These are phyloP conservation scores for Miscanthus lutarioriparius DNA, from an alignment of 176 grass and related monocot genomes.

Conservation along the genomic window DNA sequence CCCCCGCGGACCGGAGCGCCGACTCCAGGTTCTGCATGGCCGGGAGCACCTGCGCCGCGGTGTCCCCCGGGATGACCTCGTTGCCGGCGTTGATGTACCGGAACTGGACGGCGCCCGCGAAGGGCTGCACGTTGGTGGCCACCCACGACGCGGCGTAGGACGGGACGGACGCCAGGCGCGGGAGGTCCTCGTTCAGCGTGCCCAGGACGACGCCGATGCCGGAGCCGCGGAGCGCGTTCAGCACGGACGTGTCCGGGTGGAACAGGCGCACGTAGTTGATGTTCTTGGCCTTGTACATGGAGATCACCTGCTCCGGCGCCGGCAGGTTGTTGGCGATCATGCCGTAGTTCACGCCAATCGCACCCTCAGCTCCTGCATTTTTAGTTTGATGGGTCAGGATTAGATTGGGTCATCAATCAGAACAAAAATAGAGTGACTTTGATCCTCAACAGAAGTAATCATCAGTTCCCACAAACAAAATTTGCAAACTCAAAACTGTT, in stretches of 20 bases:
- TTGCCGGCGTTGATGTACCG: constrained; percentile 92
- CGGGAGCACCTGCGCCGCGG: constrained; percentile 50
- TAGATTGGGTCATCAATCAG: background rate
- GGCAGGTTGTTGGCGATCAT: constrained; percentile 81
- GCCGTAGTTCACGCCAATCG: constrained; percentile 92
- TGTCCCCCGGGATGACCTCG: constrained; percentile 60
- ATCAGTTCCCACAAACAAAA: background rate
- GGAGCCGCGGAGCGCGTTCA: constrained; percentile 55
- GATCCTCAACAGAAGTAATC: background rate
- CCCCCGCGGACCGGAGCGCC: constrained; percentile 44
- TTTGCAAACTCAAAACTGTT: background rate
- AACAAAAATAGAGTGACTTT: background rate
- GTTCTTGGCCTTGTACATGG: constrained; percentile 75
- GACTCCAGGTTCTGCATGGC: constrained; percentile 72
- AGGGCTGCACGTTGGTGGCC: constrained; percentile 66
- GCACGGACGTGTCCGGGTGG: constrained; percentile 61
- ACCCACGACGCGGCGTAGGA: constrained; percentile 84
- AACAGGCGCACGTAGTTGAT: constrained; percentile 77
- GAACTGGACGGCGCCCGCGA: constrained; percentile 58
- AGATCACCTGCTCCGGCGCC: constrained; percentile 67
- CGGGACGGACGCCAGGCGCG: constrained; percentile 43
- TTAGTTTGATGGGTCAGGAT: background rate
- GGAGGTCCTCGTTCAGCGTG: constrained; percentile 78
- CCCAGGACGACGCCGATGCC: constrained; percentile 75
- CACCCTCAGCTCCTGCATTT: constrained; percentile 56